Evolutionary conservation across 2,329 filamentous ascomycete species (phyloP).

Genomic region (Chaetomium sp.): DNA sequence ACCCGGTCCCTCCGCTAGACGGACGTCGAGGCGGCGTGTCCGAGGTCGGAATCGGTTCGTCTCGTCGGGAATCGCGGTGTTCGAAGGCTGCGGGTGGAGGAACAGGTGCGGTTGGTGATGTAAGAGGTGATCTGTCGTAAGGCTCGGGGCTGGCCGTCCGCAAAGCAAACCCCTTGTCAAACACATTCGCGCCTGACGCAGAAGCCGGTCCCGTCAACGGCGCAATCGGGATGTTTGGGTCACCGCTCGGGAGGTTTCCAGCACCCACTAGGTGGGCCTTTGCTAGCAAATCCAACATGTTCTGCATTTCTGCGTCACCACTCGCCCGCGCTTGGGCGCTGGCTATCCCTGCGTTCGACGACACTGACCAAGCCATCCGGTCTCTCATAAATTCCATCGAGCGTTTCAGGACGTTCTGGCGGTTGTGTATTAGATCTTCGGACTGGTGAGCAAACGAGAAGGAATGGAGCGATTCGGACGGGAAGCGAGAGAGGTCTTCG

Average conservation of each 20-base stretch:
- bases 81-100: conserved; percentile 7
- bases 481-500: conserved; percentile 88
- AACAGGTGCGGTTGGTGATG: conserved; percentile 28
- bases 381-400: conserved; percentile 97
- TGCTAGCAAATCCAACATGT: conserved; percentile 82
- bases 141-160: conserved; percentile 46
- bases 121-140: conserved; percentile 29
- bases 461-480: conserved; percentile 91
- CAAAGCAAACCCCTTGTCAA: conserved; percentile 72
- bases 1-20: conserved; percentile 29
- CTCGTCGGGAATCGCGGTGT: not conserved
- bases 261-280: conserved; percentile 72
- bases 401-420: conserved; percentile 86
- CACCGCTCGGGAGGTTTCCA: conserved; percentile 50
- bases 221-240: conserved; percentile 41
- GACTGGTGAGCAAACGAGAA: conserved; percentile 97
- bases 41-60: not conserved
- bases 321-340: conserved; percentile 76
- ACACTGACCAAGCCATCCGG: conserved; percentile 69
- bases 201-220: conserved; percentile 77
- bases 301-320: conserved; percentile 81
- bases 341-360: conserved; percentile 66
- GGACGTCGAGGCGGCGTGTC: conserved; percentile 12
- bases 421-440: conserved; percentile 82
- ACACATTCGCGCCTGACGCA: conserved; percentile 68